A percentile compares a stretch with the other conserved stretches of the same genome.
phyloP scores from a whole-genome alignment of 2,329 filamentous ascomycete genomes.

The Talaromyces sp. region DNA sequence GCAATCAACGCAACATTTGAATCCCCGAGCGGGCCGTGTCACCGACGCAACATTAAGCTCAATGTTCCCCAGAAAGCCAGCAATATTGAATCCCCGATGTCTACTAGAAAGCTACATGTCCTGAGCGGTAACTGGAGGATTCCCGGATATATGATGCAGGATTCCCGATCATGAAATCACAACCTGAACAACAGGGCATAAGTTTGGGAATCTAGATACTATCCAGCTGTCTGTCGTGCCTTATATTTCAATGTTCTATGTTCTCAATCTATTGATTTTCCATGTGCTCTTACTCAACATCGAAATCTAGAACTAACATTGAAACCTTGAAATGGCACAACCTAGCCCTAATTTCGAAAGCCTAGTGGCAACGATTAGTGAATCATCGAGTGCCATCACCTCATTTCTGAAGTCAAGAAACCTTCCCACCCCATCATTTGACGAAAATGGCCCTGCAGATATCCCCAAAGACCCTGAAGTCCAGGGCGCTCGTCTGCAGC shows the following conservation, averaged over 20 bases:
- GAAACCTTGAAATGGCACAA: not conserved
- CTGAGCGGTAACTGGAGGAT: not conserved
- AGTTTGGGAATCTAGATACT: not conserved
- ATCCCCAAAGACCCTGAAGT: not conserved
- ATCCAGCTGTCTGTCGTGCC: not conserved
- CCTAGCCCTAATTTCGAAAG: not conserved
- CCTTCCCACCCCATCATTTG: not conserved
- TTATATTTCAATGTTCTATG: not conserved
- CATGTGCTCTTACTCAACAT: no score
- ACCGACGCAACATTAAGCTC: not conserved
- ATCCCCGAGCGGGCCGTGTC: not conserved
- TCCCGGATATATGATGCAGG: not conserved
- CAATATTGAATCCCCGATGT: not conserved
- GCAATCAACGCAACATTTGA: not conserved
- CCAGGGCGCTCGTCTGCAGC: not conserved
- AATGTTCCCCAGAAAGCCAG: not conserved
- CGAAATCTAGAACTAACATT: not conserved
- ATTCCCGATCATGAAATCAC: not conserved
- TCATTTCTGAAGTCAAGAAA: not conserved
- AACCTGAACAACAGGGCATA: not conserved
- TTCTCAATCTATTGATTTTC: no score
- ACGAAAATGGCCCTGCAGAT: not conserved
- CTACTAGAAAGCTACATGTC: not conserved
- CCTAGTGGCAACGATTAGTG: not conserved
- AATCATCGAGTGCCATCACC: not conserved